phyloP scores from a whole-genome alignment of 2,329 filamentous ascomycete genomes.

The Sclerotinia subarctica region DNA sequence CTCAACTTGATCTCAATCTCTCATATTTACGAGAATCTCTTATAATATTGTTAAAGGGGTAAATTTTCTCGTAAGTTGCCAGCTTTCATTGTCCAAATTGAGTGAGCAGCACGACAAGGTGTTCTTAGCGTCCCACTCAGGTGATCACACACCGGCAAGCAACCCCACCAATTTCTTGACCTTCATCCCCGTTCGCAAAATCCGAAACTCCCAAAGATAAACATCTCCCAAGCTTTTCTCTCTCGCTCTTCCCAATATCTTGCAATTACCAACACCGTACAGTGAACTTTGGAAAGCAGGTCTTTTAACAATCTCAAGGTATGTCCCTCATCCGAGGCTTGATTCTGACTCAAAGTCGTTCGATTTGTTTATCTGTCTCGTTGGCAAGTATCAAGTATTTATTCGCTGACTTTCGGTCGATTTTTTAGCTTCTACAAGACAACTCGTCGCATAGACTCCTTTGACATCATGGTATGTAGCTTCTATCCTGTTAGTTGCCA shows the following conservation, averaged over 20 bases:
- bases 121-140: constrained; percentile 19
- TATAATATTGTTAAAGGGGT: constrained; percentile 8
- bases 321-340: background rate
- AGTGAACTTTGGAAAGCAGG: constrained; percentile 4
- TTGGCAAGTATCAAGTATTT: constrained; percentile 1
- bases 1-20: too few relatives aligned
- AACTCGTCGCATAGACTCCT: constrained; percentile 19
- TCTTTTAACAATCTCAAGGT: constrained; percentile 11
- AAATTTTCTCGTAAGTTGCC: constrained; percentile 8
- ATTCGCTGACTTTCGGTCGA: constrained; percentile 12
- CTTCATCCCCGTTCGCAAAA: constrained; percentile 21
- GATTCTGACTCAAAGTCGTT: background rate
- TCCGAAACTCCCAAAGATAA: constrained; percentile 23
- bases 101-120: constrained; percentile 10
- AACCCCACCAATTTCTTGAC: constrained; percentile 25
- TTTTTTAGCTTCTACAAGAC: constrained; percentile 8
- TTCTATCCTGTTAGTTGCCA: background rate
- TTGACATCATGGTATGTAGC: constrained; percentile 28
- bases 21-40: too few relatives aligned
- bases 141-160: constrained; percentile 22
- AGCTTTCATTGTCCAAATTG: constrained; percentile 3
- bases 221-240: constrained; percentile 22
- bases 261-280: constrained; percentile 5
- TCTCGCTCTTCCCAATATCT: constrained; percentile 15
- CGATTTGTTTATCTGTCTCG: constrained; percentile 18